A percentile compares a stretch with the other conserved stretches of the same genome.
These are phyloP conservation scores for Kwoniella shandongensis DNA, from an alignment of 768 basidiomycete genomes.

Conservation along the genomic window DNA sequence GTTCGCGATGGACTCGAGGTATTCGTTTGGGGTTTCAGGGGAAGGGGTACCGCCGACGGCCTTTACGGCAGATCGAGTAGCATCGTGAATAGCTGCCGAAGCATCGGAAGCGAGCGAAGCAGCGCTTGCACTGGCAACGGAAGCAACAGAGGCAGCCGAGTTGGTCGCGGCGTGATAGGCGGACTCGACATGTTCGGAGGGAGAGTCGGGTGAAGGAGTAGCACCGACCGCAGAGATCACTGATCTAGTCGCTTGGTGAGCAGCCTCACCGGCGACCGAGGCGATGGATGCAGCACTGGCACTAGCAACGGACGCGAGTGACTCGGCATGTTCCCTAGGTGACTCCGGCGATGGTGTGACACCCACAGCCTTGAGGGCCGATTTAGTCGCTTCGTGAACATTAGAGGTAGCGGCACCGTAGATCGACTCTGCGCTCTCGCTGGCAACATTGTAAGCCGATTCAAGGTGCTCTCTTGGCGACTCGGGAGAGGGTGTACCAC, in stretches of 20 bases:
- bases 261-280: slow-evolving; percentile 6
- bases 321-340: slow-evolving; percentile 20
- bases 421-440: slow-evolving; percentile 10
- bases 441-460: slow-evolving; percentile 15
- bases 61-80: slow-evolving; percentile 29
- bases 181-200: slow-evolving; percentile 32
- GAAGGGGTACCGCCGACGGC: slow-evolving; percentile 41
- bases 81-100: slow-evolving; percentile 31
- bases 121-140: slow-evolving; percentile 25
- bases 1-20: slow-evolving; percentile 33
- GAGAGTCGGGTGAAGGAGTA: slow-evolving; percentile 37
- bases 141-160: slow-evolving; percentile 29
- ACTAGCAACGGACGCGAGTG: slow-evolving; percentile 13
- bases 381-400: slow-evolving; percentile 27
- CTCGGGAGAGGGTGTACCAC: slow-evolving; percentile 42
- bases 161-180: slow-evolving; percentile 15
- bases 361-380: slow-evolving; percentile 25
- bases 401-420: slow-evolving; percentile 8
- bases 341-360: slow-evolving; percentile 38
- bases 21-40: slow-evolving; percentile 35
- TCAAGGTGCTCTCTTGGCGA: slow-evolving; percentile 32
- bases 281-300: slow-evolving; percentile 5
- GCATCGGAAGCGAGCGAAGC: slow-evolving; percentile 22
- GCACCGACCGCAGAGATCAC: slow-evolving; percentile 34
- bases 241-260: slow-evolving; percentile 35